A percentile compares a stretch with the other conserved stretches of the same genome.
These are phyloP conservation scores for Akebia trifoliata DNA, from an alignment of 164 flowering plant species.

Conservation along the genomic window DNA sequence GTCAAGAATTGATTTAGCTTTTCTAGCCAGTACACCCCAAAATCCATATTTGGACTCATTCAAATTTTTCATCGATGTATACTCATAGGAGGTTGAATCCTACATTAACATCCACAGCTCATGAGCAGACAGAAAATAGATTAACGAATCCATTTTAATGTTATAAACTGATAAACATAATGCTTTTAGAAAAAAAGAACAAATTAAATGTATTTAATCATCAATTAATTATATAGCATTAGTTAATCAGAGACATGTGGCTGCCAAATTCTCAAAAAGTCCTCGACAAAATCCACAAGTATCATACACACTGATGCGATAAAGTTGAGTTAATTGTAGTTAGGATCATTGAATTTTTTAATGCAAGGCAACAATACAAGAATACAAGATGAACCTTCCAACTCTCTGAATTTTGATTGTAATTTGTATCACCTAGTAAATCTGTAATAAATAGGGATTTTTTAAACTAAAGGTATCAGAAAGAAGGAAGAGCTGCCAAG, in stretches of 20 bases:
- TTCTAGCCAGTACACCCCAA: conserved; percentile 84
- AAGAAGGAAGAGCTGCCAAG: too few relatives aligned
- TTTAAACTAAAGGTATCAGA: too few relatives aligned
- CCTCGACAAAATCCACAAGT: background rate
- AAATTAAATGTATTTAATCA: too few relatives aligned
- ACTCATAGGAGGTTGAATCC: conserved; percentile 48
- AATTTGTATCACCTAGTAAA: too few relatives aligned
- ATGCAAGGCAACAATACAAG: background rate
- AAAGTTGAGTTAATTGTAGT: background rate
- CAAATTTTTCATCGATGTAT: conserved; percentile 39
- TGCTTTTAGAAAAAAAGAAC: too few relatives aligned
- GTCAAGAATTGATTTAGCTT: conserved; percentile 84
- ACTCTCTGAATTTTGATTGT: background rate
- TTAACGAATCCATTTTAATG: too few relatives aligned
- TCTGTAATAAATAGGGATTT: too few relatives aligned
- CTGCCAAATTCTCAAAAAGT: too few relatives aligned
- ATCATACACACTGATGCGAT: too few relatives aligned
- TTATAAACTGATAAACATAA: too few relatives aligned
- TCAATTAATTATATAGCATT: too few relatives aligned
- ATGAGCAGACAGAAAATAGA: conserved; percentile 3
- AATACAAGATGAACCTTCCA: background rate
- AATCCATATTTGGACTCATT: conserved; percentile 62
- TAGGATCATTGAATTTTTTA: background rate
- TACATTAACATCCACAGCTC: conserved; percentile 21
- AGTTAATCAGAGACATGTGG: too few relatives aligned